Evolutionary conservation across 495 filamentous ascomycete species (phyloP).

Genomic region (Echria macrotheca): DNA sequence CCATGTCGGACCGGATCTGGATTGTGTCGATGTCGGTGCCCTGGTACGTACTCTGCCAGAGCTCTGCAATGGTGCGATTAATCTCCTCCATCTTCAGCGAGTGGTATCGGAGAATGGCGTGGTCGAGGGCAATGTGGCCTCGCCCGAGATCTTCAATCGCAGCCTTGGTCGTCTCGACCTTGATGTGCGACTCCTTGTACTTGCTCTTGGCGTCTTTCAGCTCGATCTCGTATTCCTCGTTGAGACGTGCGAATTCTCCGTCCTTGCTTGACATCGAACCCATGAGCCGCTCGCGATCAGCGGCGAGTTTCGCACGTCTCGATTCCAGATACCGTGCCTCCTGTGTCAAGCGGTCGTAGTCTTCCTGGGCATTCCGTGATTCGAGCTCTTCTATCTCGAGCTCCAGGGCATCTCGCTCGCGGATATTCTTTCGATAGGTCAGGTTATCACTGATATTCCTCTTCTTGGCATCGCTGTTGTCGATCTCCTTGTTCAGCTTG

Average conservation of each 20-base stretch:
- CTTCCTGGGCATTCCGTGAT: slow-evolving; percentile 72
- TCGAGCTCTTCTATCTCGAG: slow-evolving; percentile 71
- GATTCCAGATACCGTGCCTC: slow-evolving; percentile 61
- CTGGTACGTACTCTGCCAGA: slow-evolving; percentile 95
- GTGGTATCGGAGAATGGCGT: slow-evolving; percentile 96
- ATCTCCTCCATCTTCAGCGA: slow-evolving; percentile 97
- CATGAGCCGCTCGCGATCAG: slow-evolving; percentile 49
- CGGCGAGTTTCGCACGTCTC: slow-evolving; percentile 53
- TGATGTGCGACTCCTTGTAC: slow-evolving; percentile 84
- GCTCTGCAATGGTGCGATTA: slow-evolving; percentile 87
- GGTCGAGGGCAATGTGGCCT: slow-evolving; percentile 76
- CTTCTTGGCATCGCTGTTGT: slow-evolving; percentile 71
- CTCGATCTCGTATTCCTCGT: slow-evolving; percentile 75
- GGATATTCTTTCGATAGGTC: slow-evolving; percentile 66
- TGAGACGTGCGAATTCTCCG: slow-evolving; percentile 60
- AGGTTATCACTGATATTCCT: slow-evolving; percentile 83
- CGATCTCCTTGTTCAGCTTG: slow-evolving; percentile 68
- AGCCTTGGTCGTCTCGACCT: slow-evolving; percentile 87
- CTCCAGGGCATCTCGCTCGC: slow-evolving; percentile 59
- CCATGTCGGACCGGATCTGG: slow-evolving; percentile 84
- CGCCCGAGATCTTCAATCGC: slow-evolving; percentile 84
- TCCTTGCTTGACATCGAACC: slow-evolving; percentile 78
- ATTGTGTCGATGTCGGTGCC: slow-evolving; percentile 97
- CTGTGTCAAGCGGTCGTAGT: slow-evolving; percentile 64
- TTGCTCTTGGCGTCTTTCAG: slow-evolving; percentile 78